These are phyloP conservation scores for Talaromyces wortmannii DNA, from an alignment of 495 filamentous ascomycete genomes.

Conservation along the genomic window DNA sequence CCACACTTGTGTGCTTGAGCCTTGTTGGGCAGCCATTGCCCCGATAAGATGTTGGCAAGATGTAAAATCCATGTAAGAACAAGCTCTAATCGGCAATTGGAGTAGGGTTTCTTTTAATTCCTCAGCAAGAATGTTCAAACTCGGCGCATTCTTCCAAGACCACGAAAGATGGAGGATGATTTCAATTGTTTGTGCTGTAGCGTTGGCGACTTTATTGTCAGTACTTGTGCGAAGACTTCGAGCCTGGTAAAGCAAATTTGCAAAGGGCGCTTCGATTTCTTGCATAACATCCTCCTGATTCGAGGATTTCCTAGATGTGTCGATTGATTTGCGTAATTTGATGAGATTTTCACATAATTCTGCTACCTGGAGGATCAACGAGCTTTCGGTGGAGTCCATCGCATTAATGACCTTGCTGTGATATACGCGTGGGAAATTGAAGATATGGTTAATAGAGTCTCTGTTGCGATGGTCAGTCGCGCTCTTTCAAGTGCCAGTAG, in stretches of 20 bases:
- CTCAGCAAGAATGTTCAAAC: slow-evolving; percentile 5
- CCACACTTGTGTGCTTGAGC: slow-evolving; percentile 12
- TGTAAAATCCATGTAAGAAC: slow-evolving; percentile 15
- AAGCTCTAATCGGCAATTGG: slow-evolving; percentile 10
- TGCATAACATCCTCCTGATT: neutral
- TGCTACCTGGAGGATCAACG: neutral
- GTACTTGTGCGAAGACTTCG: neutral
- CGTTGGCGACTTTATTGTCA: neutral
- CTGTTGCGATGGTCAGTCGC: neutral
- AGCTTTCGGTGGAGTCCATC: neutral
- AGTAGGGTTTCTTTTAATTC: slow-evolving; percentile 11
- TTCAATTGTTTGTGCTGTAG: slow-evolving; percentile 5
- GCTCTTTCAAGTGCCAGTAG: neutral
- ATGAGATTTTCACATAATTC: slow-evolving; percentile 6
- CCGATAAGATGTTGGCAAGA: slow-evolving; percentile 15
- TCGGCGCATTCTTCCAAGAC: slow-evolving; percentile 5
- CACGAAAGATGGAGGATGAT: slow-evolving; percentile 8
- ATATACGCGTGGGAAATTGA: neutral
- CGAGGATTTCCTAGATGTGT: neutral
- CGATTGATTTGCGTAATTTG: slow-evolving; percentile 2
- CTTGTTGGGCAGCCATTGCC: slow-evolving; percentile 12
- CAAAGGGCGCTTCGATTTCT: neutral
- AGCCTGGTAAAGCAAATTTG: neutral
- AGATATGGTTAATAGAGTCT: neutral
- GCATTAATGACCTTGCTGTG: neutral